phyloP scores from a whole-genome alignment of 73 alveolate genomes.

The Blepharisma japonicum region DNA sequence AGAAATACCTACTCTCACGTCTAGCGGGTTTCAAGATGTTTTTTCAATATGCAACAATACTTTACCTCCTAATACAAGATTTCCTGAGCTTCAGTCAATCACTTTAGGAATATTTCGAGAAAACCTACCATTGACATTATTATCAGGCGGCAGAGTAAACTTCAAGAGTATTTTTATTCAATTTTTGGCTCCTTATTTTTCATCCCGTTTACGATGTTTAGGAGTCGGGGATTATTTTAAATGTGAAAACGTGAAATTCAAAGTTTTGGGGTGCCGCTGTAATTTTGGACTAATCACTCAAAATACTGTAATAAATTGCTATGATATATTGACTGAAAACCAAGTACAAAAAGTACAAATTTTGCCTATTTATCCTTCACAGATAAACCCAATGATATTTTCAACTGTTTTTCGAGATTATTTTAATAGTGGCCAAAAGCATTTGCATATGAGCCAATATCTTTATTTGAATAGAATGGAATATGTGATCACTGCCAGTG shows the following conservation, averaged over 20 bases:
- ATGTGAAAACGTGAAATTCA: slow-evolving; percentile 17
- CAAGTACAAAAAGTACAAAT: neutral
- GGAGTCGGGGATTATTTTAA: slow-evolving; percentile 24
- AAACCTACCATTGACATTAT: neutral
- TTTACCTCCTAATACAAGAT: no score
- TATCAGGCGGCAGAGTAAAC: neutral
- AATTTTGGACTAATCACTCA: neutral
- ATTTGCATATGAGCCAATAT: neutral
- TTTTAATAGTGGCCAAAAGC: neutral
- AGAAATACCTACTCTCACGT: neutral
- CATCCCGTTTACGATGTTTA: neutral
- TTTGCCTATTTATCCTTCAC: neutral
- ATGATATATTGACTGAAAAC: neutral
- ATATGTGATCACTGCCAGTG: slow-evolving; percentile 4
- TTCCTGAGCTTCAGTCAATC: neutral
- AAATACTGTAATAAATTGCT: slow-evolving; percentile 4
- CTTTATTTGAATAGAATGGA: neutral
- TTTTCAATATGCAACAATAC: no score
- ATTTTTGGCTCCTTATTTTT: neutral
- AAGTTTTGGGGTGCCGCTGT: neutral
- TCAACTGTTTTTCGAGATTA: neutral
- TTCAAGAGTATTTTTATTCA: neutral
- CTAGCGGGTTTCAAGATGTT: no score
- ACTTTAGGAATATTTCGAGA: slow-evolving; percentile 13
- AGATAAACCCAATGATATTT: slow-evolving; percentile 15